Conservation (phyloP, 2,329 filamentous ascomycete species). For the Cadophora sp. region DNA sequence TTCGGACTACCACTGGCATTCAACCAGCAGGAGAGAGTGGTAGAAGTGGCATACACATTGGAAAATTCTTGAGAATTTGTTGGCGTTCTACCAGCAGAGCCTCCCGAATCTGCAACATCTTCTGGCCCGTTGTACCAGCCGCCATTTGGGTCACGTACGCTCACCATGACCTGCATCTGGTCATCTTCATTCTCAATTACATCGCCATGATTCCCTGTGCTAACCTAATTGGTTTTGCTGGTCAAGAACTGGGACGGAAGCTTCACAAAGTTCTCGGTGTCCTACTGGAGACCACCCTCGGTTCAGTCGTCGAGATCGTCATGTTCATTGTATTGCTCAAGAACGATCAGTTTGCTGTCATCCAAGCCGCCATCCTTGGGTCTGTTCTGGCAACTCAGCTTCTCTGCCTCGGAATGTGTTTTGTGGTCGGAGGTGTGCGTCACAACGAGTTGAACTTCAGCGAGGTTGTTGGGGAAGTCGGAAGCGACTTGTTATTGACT, state of each 20-base stretch:
- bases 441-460: conserved; percentile 75
- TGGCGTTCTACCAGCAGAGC: conserved; percentile 68
- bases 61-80: conserved; percentile 68
- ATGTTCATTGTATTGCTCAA: conserved; percentile 79
- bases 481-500: conserved; percentile 77
- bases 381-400: conserved; percentile 84
- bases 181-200: conserved; percentile 74
- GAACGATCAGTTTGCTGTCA: conserved; percentile 67
- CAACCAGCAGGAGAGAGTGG: conserved; percentile 70
- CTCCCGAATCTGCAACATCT: conserved; percentile 70
- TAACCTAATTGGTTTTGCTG: conserved; percentile 77
- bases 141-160: conserved; percentile 70
- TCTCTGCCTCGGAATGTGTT: conserved; percentile 80
- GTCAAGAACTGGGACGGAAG: conserved; percentile 75
- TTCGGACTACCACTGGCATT: conserved; percentile 47
- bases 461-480: conserved; percentile 78
- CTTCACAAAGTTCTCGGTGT: conserved; percentile 75
- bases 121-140: conserved; percentile 78
- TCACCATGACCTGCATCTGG: conserved; percentile 61
- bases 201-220: conserved; percentile 80
- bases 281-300: conserved; percentile 67
- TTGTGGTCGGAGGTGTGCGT: conserved; percentile 76
- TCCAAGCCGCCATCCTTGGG: conserved; percentile 83
- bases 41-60: conserved; percentile 67
- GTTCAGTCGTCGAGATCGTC: conserved; percentile 81